phyloP scores from a whole-genome alignment of 2,329 filamentous ascomycete genomes.

The Colletotrichum cereale region DNA sequence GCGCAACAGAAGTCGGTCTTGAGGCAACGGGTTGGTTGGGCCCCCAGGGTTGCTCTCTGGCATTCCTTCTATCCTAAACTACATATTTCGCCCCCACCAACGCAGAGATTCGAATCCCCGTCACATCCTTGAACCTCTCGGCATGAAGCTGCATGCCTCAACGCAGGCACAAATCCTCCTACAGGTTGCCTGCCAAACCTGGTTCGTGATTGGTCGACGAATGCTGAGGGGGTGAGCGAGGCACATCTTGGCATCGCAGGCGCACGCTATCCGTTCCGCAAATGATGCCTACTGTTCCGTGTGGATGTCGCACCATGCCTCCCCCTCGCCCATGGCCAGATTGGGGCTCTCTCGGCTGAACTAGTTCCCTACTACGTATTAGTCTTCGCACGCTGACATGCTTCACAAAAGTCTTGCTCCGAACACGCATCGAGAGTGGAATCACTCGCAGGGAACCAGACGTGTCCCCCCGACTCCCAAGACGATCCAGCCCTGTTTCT shows the following conservation, averaged over 20 bases:
- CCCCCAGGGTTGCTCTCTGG: too few species aligned
- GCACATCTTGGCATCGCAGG: slow-evolving; percentile 30
- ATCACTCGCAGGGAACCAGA: slow-evolving; percentile 7
- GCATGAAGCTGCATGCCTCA: slow-evolving; percentile 19
- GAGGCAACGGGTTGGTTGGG: not conserved
- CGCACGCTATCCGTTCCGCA: slow-evolving; percentile 11
- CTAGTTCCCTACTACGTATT: not conserved
- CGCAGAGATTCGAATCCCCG: not conserved
- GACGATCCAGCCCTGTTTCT: slow-evolving; percentile 6
- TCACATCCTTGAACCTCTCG: slow-evolving; percentile 11
- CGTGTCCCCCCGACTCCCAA: not conserved
- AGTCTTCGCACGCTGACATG: slow-evolving; percentile 27
- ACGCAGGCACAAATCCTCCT: slow-evolving; percentile 33
- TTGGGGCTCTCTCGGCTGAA: not conserved
- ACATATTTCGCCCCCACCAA: not conserved
- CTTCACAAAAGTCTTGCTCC: not conserved
- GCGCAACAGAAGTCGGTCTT: not conserved
- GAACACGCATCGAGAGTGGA: slow-evolving; percentile 11
- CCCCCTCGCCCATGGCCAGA: not conserved
- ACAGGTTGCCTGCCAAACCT: not conserved
- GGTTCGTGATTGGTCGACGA: slow-evolving; percentile 9
- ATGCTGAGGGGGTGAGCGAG: slow-evolving; percentile 19
- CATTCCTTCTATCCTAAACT: not conserved
- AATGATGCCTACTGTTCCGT: slow-evolving; percentile 17
- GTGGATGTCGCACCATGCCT: slow-evolving; percentile 1